Evolutionary conservation across 257 asterid species (phyloP).

Genomic region (Primulina tabacum): DNA sequence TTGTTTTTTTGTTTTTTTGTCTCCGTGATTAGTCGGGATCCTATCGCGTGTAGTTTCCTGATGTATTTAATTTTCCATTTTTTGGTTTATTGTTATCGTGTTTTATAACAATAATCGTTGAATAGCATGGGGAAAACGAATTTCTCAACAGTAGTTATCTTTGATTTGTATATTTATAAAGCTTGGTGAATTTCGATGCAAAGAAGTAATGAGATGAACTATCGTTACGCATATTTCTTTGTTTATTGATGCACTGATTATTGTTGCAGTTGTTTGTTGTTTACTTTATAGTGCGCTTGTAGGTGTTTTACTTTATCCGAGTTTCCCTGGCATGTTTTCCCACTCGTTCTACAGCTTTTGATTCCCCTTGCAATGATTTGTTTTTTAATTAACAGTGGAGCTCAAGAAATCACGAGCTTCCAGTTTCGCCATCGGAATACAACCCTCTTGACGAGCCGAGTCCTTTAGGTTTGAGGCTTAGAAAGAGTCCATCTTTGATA

Average conservation of each 20-base stretch:
- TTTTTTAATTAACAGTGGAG: slow-evolving; percentile 35
- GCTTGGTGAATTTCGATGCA: neutral
- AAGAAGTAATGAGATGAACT: neutral
- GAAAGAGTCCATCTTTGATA: slow-evolving; percentile 67
- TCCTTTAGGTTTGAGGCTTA: slow-evolving; percentile 72
- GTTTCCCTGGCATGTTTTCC: neutral
- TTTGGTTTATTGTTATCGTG: too few relatives aligned
- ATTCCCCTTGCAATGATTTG: neutral
- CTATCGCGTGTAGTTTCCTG: neutral
- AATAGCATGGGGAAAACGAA: neutral
- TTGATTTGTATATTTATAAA: neutral
- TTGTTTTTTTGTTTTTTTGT: neutral
- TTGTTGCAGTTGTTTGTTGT: neutral
- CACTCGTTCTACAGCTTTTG: neutral
- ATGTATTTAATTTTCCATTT: neutral
- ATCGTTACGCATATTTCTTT: neutral
- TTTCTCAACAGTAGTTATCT: too few relatives aligned
- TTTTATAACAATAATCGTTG: neutral
- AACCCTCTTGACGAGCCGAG: slow-evolving; percentile 76
- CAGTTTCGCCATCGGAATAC: slow-evolving; percentile 36
- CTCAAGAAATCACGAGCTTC: slow-evolving; percentile 28
- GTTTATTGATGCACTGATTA: neutral
- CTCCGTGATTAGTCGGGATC: neutral
- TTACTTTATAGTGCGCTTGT: neutral
- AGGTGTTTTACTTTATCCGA: neutral